Base-by-base conservation (phyloP, 2,329 filamentous ascomycete genomes). In the Ciborinia camelliae region DNA sequence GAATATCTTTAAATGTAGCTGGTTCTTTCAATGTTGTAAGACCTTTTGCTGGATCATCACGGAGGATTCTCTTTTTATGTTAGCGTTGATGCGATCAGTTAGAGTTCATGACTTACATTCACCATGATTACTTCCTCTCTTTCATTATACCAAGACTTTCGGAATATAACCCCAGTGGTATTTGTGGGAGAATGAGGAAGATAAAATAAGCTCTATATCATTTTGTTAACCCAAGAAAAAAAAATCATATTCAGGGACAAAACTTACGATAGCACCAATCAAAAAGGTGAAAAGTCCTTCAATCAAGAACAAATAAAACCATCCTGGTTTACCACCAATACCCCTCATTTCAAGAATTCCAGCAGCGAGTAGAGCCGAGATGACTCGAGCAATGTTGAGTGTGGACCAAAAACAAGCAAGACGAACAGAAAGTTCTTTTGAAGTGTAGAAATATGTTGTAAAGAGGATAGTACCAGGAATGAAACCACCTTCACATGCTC, bases 381-480 rank as follows among this genome's bases (percentile, higher is more conserved):
- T 75, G 45, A 86, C 83, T 47, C 81, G 76, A 0, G 81, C 80
- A 6, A 76, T 74, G 51, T 80, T 78, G 61, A 85, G 86, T 1
- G 84, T 79, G 1, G 71, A 82, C 89, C 88, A 91, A 75, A 90
- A 90, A 77, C 82, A 89, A 61, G 84, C 84, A 30, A 91, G 77
- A 0, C 89, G 81, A 45, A 84, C 81, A 0, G 88, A 87, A 1
- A 91, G 79, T 74, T 90, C 83, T 65, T 80, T 81, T 2, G 85
- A 83, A 14, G 84, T 90, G 76, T 90, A 91, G 76, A 87, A 91
- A 74, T 91, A 91, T 35, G 82, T 86, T 1, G 90, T 79, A 72
- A 89, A 90, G 0, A 87, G 76, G 61, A 88, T 83, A 35, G 73
- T 71, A 71, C 83, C 84, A 7, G 86, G 85, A 65, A 88, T 88